Percentiles rank a stretch among this genome's conserved stretches.
Conservation (phyloP, 2,329 filamentous ascomycete species). For the Diaporthe ampelina region DNA sequence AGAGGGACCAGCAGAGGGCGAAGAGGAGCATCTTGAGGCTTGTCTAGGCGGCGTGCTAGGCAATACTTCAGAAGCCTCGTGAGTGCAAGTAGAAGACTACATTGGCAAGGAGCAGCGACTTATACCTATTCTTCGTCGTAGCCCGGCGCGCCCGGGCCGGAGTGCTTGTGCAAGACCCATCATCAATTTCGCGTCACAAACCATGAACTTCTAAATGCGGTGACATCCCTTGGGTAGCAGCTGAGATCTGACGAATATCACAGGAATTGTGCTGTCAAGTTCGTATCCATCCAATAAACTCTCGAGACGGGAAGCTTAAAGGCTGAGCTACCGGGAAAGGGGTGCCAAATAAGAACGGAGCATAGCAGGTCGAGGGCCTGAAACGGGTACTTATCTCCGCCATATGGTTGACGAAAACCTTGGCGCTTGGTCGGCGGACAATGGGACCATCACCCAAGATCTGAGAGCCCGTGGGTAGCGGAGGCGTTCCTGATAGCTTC, state of each 20-base stretch:
- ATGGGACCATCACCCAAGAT: background rate
- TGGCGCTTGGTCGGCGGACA: background rate
- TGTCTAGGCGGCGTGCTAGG: background rate
- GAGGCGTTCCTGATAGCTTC: background rate
- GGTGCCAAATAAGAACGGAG: conserved; percentile 11
- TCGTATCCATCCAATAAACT: conserved; percentile 28
- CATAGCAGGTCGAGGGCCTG: conserved; percentile 2
- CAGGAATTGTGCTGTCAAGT: background rate
- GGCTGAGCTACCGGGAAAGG: conserved; percentile 1
- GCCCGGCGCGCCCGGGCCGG: background rate
- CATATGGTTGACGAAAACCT: background rate
- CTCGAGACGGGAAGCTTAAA: conserved; percentile 24
- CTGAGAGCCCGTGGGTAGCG: background rate
- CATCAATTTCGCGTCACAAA: conserved; percentile 7
- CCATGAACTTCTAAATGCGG: background rate
- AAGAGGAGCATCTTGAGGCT: conserved; percentile 47
- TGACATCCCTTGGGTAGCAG: conserved; percentile 2
- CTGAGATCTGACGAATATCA: background rate
- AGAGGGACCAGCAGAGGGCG: conserved; percentile 46
- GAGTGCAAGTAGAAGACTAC: background rate
- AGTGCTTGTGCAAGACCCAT: background rate
- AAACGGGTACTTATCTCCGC: conserved; percentile 24
- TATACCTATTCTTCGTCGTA: background rate
- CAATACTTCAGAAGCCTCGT: background rate
- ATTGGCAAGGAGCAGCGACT: background rate